Base-by-base conservation (phyloP, 2,329 filamentous ascomycete genomes). In the Biscogniauxia marginata region DNA sequence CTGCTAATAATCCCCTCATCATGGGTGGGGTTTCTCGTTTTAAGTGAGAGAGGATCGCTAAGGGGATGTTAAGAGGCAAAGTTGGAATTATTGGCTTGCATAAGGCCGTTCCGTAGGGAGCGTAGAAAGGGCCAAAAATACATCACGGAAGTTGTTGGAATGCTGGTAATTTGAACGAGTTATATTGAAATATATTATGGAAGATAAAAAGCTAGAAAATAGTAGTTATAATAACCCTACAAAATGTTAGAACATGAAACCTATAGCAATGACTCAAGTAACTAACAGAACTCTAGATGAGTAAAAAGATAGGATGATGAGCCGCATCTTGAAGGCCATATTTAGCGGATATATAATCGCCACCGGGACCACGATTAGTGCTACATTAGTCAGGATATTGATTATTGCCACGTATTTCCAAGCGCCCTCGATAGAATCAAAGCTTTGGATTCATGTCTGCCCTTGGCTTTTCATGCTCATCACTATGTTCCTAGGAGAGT, bases 101-200 rank as follows among this genome's bases (percentile, higher is more conserved):
- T 57, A 30, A 63, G 55, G 9, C 59, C 61, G 46, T 57, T 62
- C 8, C 57, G 57, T 4, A 63, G 43, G 13, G 59, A 62, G 18
- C 61, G 61, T 24, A 63, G 58, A 49, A 63, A 61, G 0, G 61
- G 61, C 61, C 61, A 63, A 30, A 63, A 61, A 21, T 63, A 63
- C 4, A 59, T 55, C 3, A 57, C 56, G 23, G 58, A 63, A 3
- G 61, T 55, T 0, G 61, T 49, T 7, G 56, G 54, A 34, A 63
- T 58, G 20, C 58, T 59, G 19, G 54, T 55, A 51, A 61, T 61
- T 34, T 59, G 58, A 18, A 58, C 58, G 21, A 63, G 54, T 21
- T 63, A 58, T 54, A 58, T 56, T 24, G 54, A 53, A 19, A 63
- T 55, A n/a, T 61, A 59, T 30, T 59, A 61, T 16, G 61, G 61